These are phyloP conservation scores for Lachancea sp. DNA, from an alignment of 805 yeast genomes.

Conservation along the genomic window DNA sequence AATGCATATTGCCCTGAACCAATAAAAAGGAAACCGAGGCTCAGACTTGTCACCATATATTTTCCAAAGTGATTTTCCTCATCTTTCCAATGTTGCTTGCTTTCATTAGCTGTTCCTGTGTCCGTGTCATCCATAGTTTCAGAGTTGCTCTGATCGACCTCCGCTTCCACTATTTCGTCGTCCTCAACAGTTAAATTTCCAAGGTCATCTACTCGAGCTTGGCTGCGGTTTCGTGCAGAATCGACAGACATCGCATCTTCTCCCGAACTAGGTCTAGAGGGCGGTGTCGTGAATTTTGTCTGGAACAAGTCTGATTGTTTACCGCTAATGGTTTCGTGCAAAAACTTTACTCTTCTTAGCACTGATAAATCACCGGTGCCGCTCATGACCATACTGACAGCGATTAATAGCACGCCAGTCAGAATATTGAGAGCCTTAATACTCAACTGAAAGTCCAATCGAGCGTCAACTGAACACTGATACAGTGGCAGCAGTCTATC, in stretches of 20 bases:
- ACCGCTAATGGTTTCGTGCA: slow-evolving; percentile 52
- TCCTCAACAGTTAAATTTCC: slow-evolving; percentile 1
- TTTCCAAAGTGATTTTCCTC: slow-evolving; percentile 50
- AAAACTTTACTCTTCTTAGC: slow-evolving; percentile 61
- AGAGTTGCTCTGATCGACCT: slow-evolving; percentile 3
- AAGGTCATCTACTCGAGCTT: background rate
- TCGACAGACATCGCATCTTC: slow-evolving; percentile 5
- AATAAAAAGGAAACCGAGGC: slow-evolving; percentile 79
- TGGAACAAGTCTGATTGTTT: slow-evolving; percentile 26
- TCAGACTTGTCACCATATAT: slow-evolving; percentile 70
- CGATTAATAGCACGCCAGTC: slow-evolving; percentile 54
- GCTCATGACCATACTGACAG: slow-evolving; percentile 73
- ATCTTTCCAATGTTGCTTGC: slow-evolving; percentile 9
- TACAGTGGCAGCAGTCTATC: slow-evolving; percentile 30
- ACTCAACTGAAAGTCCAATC: slow-evolving; percentile 55
- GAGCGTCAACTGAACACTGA: slow-evolving; percentile 35
- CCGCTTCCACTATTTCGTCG: slow-evolving; percentile 6
- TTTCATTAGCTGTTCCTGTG: slow-evolving; percentile 5
- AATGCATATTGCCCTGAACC: slow-evolving; percentile 93
- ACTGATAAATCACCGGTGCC: slow-evolving; percentile 85
- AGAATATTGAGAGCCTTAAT: slow-evolving; percentile 44
- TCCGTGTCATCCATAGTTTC: slow-evolving; percentile 5
- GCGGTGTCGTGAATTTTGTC: background rate
- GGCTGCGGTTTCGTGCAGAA: background rate
- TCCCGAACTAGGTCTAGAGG: background rate